Percentiles rank a stretch among this genome's conserved stretches.
Conservation (phyloP, 768 basidiomycete species). For the Gymnopilus dilepis region DNA sequence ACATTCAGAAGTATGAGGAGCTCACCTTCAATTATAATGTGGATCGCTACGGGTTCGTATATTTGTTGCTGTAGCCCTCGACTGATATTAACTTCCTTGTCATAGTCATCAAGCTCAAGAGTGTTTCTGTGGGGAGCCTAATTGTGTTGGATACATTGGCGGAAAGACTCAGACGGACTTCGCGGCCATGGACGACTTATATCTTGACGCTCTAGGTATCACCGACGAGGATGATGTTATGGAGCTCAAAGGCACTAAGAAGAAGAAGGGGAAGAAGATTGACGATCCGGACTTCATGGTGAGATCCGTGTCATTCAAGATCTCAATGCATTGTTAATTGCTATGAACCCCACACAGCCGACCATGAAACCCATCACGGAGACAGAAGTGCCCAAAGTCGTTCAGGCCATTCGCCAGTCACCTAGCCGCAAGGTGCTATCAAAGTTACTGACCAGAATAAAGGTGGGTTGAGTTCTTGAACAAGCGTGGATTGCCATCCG, state of each 20-base stretch:
- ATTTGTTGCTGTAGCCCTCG: neutral
- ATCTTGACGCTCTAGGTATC: conserved; percentile 94
- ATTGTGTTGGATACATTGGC: conserved; percentile 95
- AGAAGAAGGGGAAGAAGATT: conserved; percentile 90
- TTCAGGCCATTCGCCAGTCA: conserved; percentile 90
- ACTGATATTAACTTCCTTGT: conserved; percentile 1
- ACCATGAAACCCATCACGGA: conserved; percentile 73
- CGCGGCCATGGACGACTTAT: conserved; percentile 92
- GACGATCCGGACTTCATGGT: conserved; percentile 92
- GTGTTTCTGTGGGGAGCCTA: conserved; percentile 94
- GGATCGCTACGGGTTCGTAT: conserved; percentile 92
- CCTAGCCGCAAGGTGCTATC: conserved; percentile 79
- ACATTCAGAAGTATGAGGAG: conserved; percentile 81
- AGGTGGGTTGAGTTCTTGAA: conserved; percentile 48
- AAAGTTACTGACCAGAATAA: conserved; percentile 86
- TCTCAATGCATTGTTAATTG: conserved; percentile 1
- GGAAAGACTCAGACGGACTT: conserved; percentile 99
- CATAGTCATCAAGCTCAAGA: conserved; percentile 91
- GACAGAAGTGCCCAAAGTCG: conserved; percentile 88
- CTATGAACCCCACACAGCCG: conserved; percentile 53
- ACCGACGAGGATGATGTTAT: conserved; percentile 85
- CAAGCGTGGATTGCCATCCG: neutral
- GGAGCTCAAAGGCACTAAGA: conserved; percentile 91
- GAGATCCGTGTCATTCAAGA: conserved; percentile 24
- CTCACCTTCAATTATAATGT: conserved; percentile 99